Evolutionary conservation across 169 alveolate genomes (phyloP).

Genomic region (Cryptosporidium bovis): DNA sequence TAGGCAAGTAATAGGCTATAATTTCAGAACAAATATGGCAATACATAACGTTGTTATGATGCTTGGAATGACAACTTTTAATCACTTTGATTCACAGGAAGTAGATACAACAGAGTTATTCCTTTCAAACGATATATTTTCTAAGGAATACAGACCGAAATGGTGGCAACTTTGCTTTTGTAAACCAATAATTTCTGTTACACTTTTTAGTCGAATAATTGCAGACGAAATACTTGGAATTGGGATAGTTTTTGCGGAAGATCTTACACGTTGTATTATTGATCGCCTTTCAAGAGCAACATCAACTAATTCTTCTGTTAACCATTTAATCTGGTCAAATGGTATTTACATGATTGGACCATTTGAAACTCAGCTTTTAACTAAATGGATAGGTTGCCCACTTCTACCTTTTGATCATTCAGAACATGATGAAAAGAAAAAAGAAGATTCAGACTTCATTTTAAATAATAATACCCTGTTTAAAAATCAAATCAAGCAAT

Average conservation of each 20-base stretch:
- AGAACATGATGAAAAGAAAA: background rate
- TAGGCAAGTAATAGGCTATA: slow-evolving; percentile 85
- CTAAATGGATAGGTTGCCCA: slow-evolving; percentile 70
- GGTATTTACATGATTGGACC: slow-evolving; percentile 75
- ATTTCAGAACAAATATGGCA: slow-evolving; percentile 84
- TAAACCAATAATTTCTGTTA: slow-evolving; percentile 66
- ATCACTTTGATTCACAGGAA: background rate
- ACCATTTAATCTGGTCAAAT: slow-evolving; percentile 45
- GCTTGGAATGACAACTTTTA: slow-evolving; percentile 55
- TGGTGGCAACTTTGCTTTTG: slow-evolving; percentile 74
- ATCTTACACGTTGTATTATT: slow-evolving; percentile 63
- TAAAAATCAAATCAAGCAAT: slow-evolving; percentile 58
- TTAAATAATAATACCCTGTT: slow-evolving; percentile 19
- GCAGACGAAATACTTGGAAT: slow-evolving; percentile 68
- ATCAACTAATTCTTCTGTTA: background rate
- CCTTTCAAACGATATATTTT: background rate
- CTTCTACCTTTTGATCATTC: slow-evolving; percentile 47
- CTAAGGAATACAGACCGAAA: slow-evolving; percentile 21
- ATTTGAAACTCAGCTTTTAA: slow-evolving; percentile 32
- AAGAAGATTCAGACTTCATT: slow-evolving; percentile 12
- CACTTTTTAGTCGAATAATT: slow-evolving; percentile 60
- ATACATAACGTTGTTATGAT: slow-evolving; percentile 83
- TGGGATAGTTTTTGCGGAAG: slow-evolving; percentile 70
- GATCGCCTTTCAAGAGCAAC: slow-evolving; percentile 43
- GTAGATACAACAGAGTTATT: background rate